Percentiles rank a stretch among this genome's conserved stretches.
Evolutionary conservation across 108 stramenopile genomes (phyloP).

Genomic region (Cyclostephanos invisitatus): DNA sequence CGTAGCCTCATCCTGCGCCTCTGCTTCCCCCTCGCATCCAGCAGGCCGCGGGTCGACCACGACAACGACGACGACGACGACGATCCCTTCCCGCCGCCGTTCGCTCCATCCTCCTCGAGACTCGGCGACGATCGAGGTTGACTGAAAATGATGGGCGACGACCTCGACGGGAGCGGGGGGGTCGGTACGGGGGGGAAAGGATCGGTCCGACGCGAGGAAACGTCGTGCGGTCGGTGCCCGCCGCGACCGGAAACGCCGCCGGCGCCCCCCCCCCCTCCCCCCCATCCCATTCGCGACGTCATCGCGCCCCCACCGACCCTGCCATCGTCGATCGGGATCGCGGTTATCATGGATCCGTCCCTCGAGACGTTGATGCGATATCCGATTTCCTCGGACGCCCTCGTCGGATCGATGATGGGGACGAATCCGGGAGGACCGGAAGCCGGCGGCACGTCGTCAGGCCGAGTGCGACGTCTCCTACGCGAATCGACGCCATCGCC

Average conservation of each 20-base stretch:
- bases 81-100: background rate
- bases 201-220: background rate
- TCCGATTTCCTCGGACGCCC: constrained; percentile 3
- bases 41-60: constrained; percentile 24
- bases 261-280: background rate
- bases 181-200: background rate
- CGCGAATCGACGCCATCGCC: too few species aligned
- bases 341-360: constrained; percentile 46
- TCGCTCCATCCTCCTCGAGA: background rate
- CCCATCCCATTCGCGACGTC: background rate
- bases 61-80: constrained; percentile 9
- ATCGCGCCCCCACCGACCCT: background rate
- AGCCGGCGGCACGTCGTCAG: too few species aligned
- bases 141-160: constrained; percentile 34
- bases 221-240: too few species aligned
- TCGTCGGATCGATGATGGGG: constrained; percentile 1
- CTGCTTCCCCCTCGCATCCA: constrained; percentile 44
- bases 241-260: too few species aligned
- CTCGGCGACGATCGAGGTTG: constrained; percentile 3
- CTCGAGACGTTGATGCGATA: constrained; percentile 32
- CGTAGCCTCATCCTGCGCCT: constrained; percentile 27
- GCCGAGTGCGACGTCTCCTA: too few species aligned
- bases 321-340: constrained; percentile 25
- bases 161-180: background rate
- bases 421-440: background rate